These are phyloP conservation scores for Daldinia concentrica DNA, from an alignment of 495 filamentous ascomycete species.

Conservation along the genomic window DNA sequence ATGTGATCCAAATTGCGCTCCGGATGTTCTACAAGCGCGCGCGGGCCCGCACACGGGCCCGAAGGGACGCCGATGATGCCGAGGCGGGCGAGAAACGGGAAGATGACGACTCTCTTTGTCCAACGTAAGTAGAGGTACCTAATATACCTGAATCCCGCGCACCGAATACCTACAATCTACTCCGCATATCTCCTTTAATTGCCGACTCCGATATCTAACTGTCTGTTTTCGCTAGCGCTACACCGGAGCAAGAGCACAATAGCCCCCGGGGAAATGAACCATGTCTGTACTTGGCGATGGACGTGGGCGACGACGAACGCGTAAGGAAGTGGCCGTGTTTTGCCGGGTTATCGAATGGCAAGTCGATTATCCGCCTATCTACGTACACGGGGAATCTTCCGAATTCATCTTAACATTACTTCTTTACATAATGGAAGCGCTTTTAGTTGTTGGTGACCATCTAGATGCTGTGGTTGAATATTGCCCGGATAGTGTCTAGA, in stretches of 20 bases:
- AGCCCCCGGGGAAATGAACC: conserved; percentile 1
- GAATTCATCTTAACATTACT: background rate
- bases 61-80: background rate
- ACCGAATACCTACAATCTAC: no score
- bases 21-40: conserved; percentile 22
- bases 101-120: background rate
- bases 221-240: conserved; percentile 6
- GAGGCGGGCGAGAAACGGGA: conserved; percentile 5
- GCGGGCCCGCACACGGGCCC: conserved; percentile 2
- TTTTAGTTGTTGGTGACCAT: no score
- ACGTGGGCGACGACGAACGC: conserved; percentile 38
- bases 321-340: conserved; percentile 33
- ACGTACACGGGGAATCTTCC: background rate
- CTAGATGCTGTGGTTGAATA: no score
- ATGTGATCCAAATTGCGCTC: conserved; percentile 48
- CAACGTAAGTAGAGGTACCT: conserved; percentile 12
- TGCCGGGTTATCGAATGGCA: conserved; percentile 22
- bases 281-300: conserved; percentile 24
- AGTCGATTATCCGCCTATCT: conserved; percentile 21
- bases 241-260: background rate
- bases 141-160: background rate
- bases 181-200: background rate
- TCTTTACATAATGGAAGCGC: background rate
- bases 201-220: background rate
- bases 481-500: no score